Evolutionary conservation across 495 filamentous ascomycete genomes (phyloP), one percentile per base, ranked within the genome.

Genomic region (Penicilliopsis zonata): DNA sequence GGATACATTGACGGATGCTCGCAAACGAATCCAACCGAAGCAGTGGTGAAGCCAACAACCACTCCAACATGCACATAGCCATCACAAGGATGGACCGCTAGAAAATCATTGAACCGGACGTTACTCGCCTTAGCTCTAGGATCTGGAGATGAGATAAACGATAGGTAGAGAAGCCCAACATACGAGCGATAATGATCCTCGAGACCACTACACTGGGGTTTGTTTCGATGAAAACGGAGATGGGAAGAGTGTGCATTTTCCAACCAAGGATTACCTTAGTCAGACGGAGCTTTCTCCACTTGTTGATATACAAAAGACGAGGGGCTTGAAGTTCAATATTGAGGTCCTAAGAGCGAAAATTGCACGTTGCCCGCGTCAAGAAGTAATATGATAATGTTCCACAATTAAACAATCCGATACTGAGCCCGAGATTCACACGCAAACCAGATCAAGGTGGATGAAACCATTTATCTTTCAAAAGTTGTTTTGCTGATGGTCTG

Each of bases 391-490:
- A n/a, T 7, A 7, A 24, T n/a, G n/a, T 24, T 24, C 21, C 21
- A 24, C 7, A 24, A 7, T 24, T 7, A 24, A 24, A 24, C n/a
- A 24, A n/a, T n/a, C n/a, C n/a, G n/a, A n/a, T n/a, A n/a, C n/a
- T n/a, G 21, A 24, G 21, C 6, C n/a, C n/a, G 21, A 24, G 21
- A 24, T 24, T 7, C 6, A 7, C 21, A 24, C 6, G n/a, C 6
- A 7, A 24, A n/a, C n/a, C 21, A 28, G 26, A 28, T 28, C 26
- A 28, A 13, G 26, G 14, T 13, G 34, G 38, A 32, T 42, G 19
- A 32, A 46, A 45, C 40, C 41, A 46, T 10, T 31, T 21, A 16
- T 47, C 50, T 19, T 32, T 35, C 36, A 53, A 35, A 10, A 53
- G 40, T 32, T 35, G 32, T 28, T 27, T 19, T 17, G 50, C 40